Conservation (phyloP, 352 stramenopile species). For the Phytophthora fragariae region DNA sequence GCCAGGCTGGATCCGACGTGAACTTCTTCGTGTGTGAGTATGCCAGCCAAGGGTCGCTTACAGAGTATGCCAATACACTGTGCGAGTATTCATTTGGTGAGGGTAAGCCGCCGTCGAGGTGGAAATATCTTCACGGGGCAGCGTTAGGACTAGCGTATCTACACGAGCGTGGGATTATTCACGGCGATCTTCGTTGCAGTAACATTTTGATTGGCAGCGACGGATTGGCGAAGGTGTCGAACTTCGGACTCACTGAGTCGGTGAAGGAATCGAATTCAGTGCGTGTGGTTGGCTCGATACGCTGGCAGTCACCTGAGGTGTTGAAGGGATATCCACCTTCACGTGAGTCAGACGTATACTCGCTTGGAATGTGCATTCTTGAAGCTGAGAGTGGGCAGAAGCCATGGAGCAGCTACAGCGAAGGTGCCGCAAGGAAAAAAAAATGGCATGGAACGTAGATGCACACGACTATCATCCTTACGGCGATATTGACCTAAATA, state of each 20-base stretch:
- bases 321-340: not conserved
- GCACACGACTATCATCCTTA: not conserved
- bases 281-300: not conserved
- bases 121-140: not conserved
- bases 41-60: too few relatives aligned
- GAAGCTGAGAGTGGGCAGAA: not conserved
- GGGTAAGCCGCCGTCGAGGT: not conserved
- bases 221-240: slow-evolving; percentile 5
- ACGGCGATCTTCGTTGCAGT: not conserved
- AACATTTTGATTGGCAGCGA: slow-evolving; percentile 14
- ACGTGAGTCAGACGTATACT: not conserved
- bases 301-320: not conserved
- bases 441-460: not conserved
- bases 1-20: too few relatives aligned
- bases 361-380: not conserved
- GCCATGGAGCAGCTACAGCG: not conserved
- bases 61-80: too few relatives aligned
- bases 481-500: too few relatives aligned
- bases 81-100: too few relatives aligned
- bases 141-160: slow-evolving; percentile 1
- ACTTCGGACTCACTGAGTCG: not conserved
- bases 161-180: slow-evolving; percentile 3
- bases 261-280: not conserved
- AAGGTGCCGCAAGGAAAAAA: not conserved
- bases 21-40: too few relatives aligned